Base-by-base conservation (phyloP, 306 rosid genomes). In the Castanea sativa region DNA sequence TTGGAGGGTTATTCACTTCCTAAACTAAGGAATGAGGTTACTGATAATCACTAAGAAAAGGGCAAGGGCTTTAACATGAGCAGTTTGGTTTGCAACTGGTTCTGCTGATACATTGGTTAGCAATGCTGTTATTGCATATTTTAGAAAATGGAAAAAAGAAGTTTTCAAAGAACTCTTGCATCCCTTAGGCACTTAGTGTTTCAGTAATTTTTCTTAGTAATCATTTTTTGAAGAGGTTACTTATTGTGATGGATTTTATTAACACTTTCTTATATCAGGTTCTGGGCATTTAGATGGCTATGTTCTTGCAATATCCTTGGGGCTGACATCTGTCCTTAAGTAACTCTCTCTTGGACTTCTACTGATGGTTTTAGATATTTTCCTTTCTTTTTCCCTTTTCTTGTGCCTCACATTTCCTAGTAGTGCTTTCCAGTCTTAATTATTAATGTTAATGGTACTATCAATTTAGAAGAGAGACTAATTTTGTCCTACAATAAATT, bases 311-410 rank as follows among this genome's bases (percentile, higher is more conserved):
- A 7, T 91, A 71, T 92, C 89, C 45, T 70, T 94, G 92, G 99
- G 99, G n/a, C 92, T 92, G 79, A 68, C 91, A 70, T 90, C 99
- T 77, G 81, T 92, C 79, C 67, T 87, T 81, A 94, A 92, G 98
- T 94, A 91, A 88, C 83, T 87, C 74, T 73, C 55, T 57, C 86
- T 75, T 79, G 56, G 64, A 80, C 71, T 75, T 27, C 30, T 53
- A 52, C 27, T 61, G 18, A 55, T 59, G 25, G 30, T 45, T 21
- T 49, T 43, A 55, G 38, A 38, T 70, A 15, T 69, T 69, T 43
- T 79, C 55, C 30, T 55, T 27, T 64, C 72, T 13, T 60, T 19
- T 73, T 64, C 23, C 25, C 4, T 58, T 57, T 35, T 69, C 71
- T 61, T 55, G n/a, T 78, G 73, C 69, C 73, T 63, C 60, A 35